Base-by-base conservation (phyloP, 2,329 filamentous ascomycete genomes). In the Geosmithia morbida region DNA sequence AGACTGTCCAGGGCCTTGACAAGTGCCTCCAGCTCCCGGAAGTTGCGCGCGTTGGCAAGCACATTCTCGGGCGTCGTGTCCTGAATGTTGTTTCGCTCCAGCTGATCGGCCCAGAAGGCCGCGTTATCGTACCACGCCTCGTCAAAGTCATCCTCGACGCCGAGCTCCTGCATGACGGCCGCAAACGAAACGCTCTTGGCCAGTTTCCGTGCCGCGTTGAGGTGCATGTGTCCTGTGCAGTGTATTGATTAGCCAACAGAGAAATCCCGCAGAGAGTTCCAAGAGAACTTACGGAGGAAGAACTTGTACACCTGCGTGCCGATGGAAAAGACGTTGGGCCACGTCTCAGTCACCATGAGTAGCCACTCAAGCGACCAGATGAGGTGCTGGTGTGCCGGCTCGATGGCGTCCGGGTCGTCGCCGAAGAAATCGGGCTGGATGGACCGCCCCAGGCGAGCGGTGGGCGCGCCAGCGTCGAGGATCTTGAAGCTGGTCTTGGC, bases 301-400 rank as follows among this genome's bases (percentile, higher is more conserved):
- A 82, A 81, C 57, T 85, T 85, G 66, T 95, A 87, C n/a, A 89
- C 75, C 55, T 79, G 74, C 29, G 77, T 76, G 41, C 87, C 80
- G 48, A 79, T 71, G 17, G 69, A 65, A 55, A 90, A 86, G 19
- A 86, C 80, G 49, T 82, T 72, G 16, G 74, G 69, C 81, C 83
- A 89, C 48, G 85, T 74, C 13, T 77, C 82, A 45, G 84, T 77
- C 8, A 90, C 75, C 48, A 86, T 73, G 49, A 86, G 67, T 60
- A 90, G 81, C 89, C 90, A 97, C 58, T 94, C 85, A 50, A 96
- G 66, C 39, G 85, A 81, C 48, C 83, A 76, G 43, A 96, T 87
- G 46, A 95, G 71, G 33, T 73, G 63, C 54, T 83, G 77, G 51
- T 90, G 82, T 50, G 83, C 77, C 42, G 71, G 64, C 7, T 79